Evolutionary conservation across 129 eudicot species (phyloP).

Genomic region (Flaveria trinervia): DNA sequence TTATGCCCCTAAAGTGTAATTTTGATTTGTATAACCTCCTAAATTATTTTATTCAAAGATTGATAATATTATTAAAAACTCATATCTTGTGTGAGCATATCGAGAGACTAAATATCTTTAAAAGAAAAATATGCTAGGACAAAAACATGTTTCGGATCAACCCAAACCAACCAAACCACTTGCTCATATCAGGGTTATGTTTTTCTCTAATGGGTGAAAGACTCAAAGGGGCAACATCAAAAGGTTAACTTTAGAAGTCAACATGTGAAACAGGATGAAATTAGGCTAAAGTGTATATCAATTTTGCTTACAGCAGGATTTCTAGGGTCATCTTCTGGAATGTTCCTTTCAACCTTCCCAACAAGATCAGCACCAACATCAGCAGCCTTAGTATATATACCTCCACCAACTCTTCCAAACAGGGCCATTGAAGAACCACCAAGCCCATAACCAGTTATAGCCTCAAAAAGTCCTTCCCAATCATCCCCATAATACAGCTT

Average conservation of each 20-base stretch:
- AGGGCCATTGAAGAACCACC: slow-evolving; percentile 87
- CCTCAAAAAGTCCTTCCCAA: slow-evolving; percentile 82
- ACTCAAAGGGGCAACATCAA: neutral
- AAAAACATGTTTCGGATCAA: neutral
- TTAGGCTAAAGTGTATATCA: neutral
- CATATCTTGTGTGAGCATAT: neutral
- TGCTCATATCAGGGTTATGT: neutral
- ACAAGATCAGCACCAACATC: slow-evolving; percentile 89
- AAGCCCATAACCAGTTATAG: slow-evolving; percentile 78
- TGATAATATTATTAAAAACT: neutral
- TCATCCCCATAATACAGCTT: slow-evolving; percentile 75
- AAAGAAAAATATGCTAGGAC: neutral
- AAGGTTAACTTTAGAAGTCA: neutral
- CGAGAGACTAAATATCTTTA: neutral
- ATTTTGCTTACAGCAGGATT: slow-evolving; percentile 68
- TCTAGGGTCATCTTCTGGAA: slow-evolving; percentile 82
- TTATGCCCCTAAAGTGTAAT: no score
- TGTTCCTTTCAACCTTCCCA: slow-evolving; percentile 77
- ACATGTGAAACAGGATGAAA: neutral
- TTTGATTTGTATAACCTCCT: neutral
- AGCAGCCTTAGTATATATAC: slow-evolving; percentile 77
- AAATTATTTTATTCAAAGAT: neutral
- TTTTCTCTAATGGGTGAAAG: no score
- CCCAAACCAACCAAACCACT: neutral
- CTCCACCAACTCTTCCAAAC: slow-evolving; percentile 83